Conservation (phyloP, 768 basidiomycete genomes). For the Calocera viscosa region DNA sequence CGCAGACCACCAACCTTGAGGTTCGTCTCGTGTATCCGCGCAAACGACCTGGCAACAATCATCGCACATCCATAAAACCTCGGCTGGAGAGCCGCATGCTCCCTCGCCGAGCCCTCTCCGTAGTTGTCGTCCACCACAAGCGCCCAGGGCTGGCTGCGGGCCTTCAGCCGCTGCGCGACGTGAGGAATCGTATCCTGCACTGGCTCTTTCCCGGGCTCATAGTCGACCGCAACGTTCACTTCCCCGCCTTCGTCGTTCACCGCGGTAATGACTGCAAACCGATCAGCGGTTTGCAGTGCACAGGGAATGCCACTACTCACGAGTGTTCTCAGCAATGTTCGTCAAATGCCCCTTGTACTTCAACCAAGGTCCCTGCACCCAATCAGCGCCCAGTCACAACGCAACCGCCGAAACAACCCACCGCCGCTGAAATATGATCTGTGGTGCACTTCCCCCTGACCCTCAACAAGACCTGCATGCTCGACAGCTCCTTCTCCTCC, state of each 20-base stretch:
- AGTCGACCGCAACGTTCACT: slow-evolving; percentile 83
- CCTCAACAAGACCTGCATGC: slow-evolving; percentile 73
- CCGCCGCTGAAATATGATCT: slow-evolving; percentile 95
- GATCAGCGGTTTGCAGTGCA: slow-evolving; percentile 8
- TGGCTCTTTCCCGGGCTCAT: slow-evolving; percentile 38
- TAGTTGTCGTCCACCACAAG: slow-evolving; percentile 93
- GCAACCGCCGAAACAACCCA: slow-evolving; percentile 27
- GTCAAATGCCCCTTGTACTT: slow-evolving; percentile 97
- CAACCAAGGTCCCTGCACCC: slow-evolving; percentile 77
- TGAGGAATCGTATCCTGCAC: slow-evolving; percentile 73
- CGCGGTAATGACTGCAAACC: slow-evolving; percentile 66
- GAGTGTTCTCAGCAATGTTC: slow-evolving; percentile 90
- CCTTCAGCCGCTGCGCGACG: slow-evolving; percentile 80
- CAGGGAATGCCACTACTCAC: slow-evolving; percentile 36
- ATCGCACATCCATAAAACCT: slow-evolving; percentile 83
- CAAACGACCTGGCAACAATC: slow-evolving; percentile 87
- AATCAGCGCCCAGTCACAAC: neutral
- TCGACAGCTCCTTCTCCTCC: slow-evolving; percentile 52
- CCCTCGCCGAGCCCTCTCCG: slow-evolving; percentile 93
- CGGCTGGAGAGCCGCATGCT: slow-evolving; percentile 95
- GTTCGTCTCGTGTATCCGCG: slow-evolving; percentile 97
- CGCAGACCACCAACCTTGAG: slow-evolving; percentile 61
- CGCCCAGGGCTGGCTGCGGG: slow-evolving; percentile 77
- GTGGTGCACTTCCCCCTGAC: slow-evolving; percentile 99
- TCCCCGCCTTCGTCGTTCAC: slow-evolving; percentile 90